phyloP scores from a whole-genome alignment of 257 asterid genomes.

The Datura wrightii region DNA sequence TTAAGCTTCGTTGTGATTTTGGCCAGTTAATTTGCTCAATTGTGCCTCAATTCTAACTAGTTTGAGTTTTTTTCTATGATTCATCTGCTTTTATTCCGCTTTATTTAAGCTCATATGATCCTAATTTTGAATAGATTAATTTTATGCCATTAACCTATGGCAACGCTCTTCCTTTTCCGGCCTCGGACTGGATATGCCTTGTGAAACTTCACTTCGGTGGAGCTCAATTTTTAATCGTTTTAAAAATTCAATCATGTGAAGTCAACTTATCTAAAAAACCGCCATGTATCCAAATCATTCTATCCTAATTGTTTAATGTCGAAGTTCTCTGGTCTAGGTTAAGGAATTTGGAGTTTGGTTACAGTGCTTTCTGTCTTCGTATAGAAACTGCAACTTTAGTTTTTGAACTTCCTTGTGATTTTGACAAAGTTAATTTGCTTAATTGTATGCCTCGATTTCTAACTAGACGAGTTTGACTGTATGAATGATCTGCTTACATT shows the following conservation, averaged over 20 bases:
- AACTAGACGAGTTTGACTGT: background rate
- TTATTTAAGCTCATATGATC: background rate
- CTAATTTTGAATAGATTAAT: background rate
- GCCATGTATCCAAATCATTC: background rate
- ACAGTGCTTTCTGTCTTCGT: too few relatives aligned
- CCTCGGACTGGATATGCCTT: background rate
- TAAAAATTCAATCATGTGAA: background rate
- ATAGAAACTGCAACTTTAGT: too few relatives aligned
- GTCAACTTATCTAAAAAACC: background rate
- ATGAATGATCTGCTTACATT: constrained; percentile 7
- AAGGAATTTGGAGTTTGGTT: background rate
- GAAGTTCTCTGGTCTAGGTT: background rate
- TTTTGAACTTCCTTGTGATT: too few relatives aligned
- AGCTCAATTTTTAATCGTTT: background rate
- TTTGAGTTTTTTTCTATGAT: background rate
- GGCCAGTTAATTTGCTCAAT: background rate
- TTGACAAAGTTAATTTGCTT: background rate
- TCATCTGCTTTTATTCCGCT: background rate
- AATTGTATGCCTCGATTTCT: background rate
- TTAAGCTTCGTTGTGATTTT: background rate
- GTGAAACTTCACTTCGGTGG: background rate
- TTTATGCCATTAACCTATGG: background rate
- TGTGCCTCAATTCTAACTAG: background rate
- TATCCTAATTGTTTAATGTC: background rate
- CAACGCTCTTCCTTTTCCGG: background rate